phyloP scores from a whole-genome alignment of 768 basidiomycete genomes.

The Neoboletus brunneissimus region DNA sequence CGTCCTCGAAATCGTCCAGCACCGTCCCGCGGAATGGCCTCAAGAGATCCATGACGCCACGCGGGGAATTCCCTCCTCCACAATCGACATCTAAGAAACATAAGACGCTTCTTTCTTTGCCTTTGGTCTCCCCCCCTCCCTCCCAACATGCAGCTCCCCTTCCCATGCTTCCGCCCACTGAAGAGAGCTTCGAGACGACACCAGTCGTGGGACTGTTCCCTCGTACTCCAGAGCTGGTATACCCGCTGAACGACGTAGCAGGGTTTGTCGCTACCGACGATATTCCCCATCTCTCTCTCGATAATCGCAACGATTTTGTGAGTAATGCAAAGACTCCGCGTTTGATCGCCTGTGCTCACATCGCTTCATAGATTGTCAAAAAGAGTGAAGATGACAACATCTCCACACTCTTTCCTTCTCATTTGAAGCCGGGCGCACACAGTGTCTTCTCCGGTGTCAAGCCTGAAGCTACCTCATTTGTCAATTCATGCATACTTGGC shows the following conservation, averaged over 20 bases:
- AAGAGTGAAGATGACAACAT: constrained; percentile 1
- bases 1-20: not conserved
- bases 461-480: constrained; percentile 28
- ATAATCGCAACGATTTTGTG: constrained; percentile 19
- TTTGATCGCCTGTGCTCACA: constrained; percentile 8
- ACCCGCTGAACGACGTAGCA: constrained; percentile 3
- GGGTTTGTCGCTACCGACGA: constrained; percentile 36
- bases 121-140: not conserved
- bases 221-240: constrained; percentile 21
- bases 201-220: not conserved
- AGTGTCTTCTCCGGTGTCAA: constrained; percentile 31
- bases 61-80: not conserved
- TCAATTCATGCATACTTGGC: constrained; percentile 26
- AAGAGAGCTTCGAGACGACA: constrained; percentile 1
- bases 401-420: constrained; percentile 15
- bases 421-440: constrained; percentile 19
- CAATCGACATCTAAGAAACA: constrained; percentile 11
- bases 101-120: not conserved
- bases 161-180: not conserved
- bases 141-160: not conserved
- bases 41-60: constrained; percentile 9
- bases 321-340: not conserved
- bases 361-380: constrained; percentile 4
- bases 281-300: constrained; percentile 36
- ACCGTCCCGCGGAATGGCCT: not conserved